Percentiles rank a stretch among this genome's conserved stretches.
Evolutionary conservation across 805 yeast genomes (phyloP).

Genomic region (Starmerella potacharoeniae): DNA sequence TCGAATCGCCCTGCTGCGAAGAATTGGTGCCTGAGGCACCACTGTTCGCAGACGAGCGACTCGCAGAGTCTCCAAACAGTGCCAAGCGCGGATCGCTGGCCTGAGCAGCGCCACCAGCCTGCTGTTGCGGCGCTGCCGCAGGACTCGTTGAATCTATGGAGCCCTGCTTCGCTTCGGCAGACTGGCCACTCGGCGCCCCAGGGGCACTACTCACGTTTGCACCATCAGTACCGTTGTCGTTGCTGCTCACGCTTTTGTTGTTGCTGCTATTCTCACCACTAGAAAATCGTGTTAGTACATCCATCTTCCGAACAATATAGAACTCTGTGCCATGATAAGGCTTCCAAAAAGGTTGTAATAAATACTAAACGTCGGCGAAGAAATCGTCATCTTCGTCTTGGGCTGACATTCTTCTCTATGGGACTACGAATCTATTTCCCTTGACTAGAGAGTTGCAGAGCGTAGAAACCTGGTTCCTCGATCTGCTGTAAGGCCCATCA

Average conservation of each 20-base stretch:
- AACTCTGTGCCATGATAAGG: neutral
- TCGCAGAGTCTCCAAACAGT: neutral
- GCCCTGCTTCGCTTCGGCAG: neutral
- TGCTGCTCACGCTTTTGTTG: constrained; percentile 7
- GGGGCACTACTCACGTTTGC: neutral
- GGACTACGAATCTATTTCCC: constrained; percentile 2
- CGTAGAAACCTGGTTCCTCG: neutral
- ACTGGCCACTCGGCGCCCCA: neutral
- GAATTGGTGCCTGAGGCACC: neutral
- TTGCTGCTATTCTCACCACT: constrained; percentile 28
- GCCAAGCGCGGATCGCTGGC: constrained; percentile 3
- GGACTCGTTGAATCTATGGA: neutral
- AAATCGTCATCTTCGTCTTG: constrained; percentile 89
- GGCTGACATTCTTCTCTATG: constrained; percentile 37
- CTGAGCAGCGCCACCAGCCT: neutral
- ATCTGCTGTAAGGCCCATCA: neutral
- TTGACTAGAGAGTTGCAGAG: neutral
- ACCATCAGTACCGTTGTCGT: neutral
- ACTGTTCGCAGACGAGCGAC: neutral
- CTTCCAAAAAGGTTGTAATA: constrained; percentile 13
- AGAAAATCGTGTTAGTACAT: constrained; percentile 18
- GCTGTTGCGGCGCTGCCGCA: neutral
- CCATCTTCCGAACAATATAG: constrained; percentile 21
- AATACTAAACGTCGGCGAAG: constrained; percentile 76
- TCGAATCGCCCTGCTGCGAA: neutral